Evolutionary conservation across 768 basidiomycete species (phyloP), one percentile per base, ranked within the genome.

Genomic region (Krasilnikovozyma curviuscula): DNA sequence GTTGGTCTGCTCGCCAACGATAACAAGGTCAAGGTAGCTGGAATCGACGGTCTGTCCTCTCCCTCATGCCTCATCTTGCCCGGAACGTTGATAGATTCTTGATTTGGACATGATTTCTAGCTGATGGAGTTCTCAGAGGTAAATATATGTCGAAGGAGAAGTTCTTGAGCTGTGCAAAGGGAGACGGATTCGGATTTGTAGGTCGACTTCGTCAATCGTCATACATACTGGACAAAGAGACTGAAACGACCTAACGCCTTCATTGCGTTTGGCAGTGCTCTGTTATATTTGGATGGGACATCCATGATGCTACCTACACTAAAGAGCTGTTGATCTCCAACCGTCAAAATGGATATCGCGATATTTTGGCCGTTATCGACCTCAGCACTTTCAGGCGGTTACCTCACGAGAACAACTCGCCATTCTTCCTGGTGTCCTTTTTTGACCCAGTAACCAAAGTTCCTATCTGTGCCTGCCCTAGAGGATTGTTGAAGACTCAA

Each of bases 141-240:
- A 95, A 95, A 66, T 82, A 79, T 49, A 62, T 93, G 85, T 82
- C 81, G 14, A 93, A 82, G 66, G 72, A 78, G 43, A 97, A 97
- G 67, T 93, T 97, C 61, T 60, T 93, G 29, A 76, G 76, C 41
- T 80, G 83, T 0, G 81, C 71, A 7, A 73, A 77, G 42, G 51
- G 55, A 2, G 38, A 48, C 32, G 85, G 85, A 0, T 91, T 93
- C 61, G 84, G 85, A 5, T 93, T 95, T 89, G 83, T 82, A 51
- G 57, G 79, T 68, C 18, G 7, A 14, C 19, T 32, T 28, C 23
- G 21, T 45, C 19, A 14, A 12, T 30, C 37, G 37, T 47, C n/a
- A 54, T 59, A 8, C 44, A 55, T 1, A 57, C 54, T 35, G 59
- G 56, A 8, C 57, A 55, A 38, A 39, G 37, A 16, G 53, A n/a